phyloP scores from a whole-genome alignment of 2,329 filamentous ascomycete genomes.

The Tolypocladium nubicola region DNA sequence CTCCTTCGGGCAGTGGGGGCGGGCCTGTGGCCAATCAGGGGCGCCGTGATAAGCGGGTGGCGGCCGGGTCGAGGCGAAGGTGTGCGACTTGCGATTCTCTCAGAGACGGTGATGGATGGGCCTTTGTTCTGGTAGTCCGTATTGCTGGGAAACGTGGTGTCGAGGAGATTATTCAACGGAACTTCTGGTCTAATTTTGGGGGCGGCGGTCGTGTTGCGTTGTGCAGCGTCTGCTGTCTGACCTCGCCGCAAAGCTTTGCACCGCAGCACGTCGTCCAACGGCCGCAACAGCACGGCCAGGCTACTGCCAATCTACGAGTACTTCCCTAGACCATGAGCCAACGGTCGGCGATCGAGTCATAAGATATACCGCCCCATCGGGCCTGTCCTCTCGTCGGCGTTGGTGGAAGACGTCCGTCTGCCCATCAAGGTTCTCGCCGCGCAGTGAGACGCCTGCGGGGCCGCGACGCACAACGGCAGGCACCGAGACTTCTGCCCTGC shows the following conservation, averaged over 20 bases:
- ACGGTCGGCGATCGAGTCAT: neutral
- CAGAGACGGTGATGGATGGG: too few species aligned
- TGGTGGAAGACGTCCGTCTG: neutral
- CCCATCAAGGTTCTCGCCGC: slow-evolving; percentile 6
- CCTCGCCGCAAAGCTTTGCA: neutral
- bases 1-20: neutral
- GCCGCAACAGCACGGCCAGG: neutral
- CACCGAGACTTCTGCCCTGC: neutral
- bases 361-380: too few species aligned
- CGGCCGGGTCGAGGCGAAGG: neutral
- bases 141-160: neutral
- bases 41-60: neutral
- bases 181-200: neutral
- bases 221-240: neutral
- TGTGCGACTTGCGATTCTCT: neutral
- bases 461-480: neutral
- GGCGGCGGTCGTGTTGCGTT: neutral
- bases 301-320: neutral
- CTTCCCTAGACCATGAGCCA: neutral
- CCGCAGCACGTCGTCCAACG: neutral
- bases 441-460: neutral
- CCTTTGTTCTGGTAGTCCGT: neutral
- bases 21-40: neutral
- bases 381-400: neutral
- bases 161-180: neutral